Base-by-base conservation (phyloP, 2,329 filamentous ascomycete species). In the Pseudogymnoascus sp. region DNA sequence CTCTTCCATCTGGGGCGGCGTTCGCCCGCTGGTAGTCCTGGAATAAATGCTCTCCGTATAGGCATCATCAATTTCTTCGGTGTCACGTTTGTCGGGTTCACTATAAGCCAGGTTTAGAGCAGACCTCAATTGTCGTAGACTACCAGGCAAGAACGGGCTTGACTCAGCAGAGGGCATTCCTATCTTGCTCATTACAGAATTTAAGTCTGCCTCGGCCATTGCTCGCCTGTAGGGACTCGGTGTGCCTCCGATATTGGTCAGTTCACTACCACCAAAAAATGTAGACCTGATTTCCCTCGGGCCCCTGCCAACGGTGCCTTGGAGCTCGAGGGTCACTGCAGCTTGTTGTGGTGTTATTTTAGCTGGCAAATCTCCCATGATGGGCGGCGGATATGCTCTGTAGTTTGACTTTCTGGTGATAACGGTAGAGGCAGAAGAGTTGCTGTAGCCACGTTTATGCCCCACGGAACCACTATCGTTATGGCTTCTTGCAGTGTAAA, bases 181-280 rank as follows among this genome's bases (percentile, higher is more conserved):
- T 6, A 18, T 54, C 18, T 58, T 28, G 35, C 16, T 22, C 32
- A 35, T 37, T 16, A 60, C 47, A 5, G 62, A 43, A 25, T 61
- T 63, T 35, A 62, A 60, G 30, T 67, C 65, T 34, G 60, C 60
- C 57, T 67, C 65, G 4, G 66, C 65, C 32, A 85, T 67, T 2
- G 78, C 79, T 25, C 78, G 78, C 2, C 82, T 78, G 65, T 80
- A 86, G 0, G 82, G 81, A 60, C 81, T 85, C 25, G 76, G 73
- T 0, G 80, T 79, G 28, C 81, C 76, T 63, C 84, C 82, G 0
- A 83, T 70, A n/a, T 25, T 58, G 62, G 81, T 78, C 14, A 75
- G 76, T 1, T 75, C 71, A 2, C 79, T 78, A 47, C 80, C 83
- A 1, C 76, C 79, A 65, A 81, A 81, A 65, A 82, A 80, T 0